phyloP scores from a whole-genome alignment of 768 basidiomycete species.

The Tricholomella constricta region DNA sequence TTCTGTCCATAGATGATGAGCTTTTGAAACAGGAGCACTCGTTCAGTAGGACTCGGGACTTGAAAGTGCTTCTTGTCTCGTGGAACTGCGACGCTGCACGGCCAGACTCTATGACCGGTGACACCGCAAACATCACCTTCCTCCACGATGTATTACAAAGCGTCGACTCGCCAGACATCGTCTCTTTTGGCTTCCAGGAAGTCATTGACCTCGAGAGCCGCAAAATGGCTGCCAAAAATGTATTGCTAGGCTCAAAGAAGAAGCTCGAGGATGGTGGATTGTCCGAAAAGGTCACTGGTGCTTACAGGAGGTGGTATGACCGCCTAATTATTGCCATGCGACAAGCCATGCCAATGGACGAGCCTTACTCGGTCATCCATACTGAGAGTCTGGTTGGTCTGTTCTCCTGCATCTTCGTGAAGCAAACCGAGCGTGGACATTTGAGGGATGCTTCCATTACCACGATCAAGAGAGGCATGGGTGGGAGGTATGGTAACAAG shows the following conservation, averaged over 20 bases:
- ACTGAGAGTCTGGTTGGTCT: conserved; percentile 91
- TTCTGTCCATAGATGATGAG: conserved; percentile 59
- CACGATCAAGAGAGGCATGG: conserved; percentile 90
- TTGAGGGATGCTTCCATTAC: conserved; percentile 75
- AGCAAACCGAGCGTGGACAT: conserved; percentile 57
- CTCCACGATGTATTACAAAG: conserved; percentile 75
- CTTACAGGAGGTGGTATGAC: conserved; percentile 91
- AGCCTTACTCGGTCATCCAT: conserved; percentile 77
- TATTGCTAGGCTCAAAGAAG: conserved; percentile 78
- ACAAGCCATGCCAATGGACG: conserved; percentile 68
- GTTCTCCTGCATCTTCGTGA: conserved; percentile 77
- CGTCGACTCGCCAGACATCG: conserved; percentile 81
- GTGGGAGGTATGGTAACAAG: conserved; percentile 94
- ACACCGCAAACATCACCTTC: conserved; percentile 76
- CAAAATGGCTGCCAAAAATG: conserved; percentile 90
- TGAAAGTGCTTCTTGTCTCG: conserved; percentile 78
- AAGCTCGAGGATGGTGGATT: conserved; percentile 52
- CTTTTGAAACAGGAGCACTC: conserved; percentile 71
- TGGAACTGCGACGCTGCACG: conserved; percentile 94
- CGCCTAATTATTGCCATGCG: conserved; percentile 72
- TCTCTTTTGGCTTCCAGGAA: conserved; percentile 95
- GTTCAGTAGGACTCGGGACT: conserved; percentile 78
- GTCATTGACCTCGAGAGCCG: conserved; percentile 94
- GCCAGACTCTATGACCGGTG: conserved; percentile 69
- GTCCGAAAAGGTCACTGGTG: conserved; percentile 82